Base-by-base conservation (phyloP, 495 filamentous ascomycete genomes). In the Lophium mytilinum region DNA sequence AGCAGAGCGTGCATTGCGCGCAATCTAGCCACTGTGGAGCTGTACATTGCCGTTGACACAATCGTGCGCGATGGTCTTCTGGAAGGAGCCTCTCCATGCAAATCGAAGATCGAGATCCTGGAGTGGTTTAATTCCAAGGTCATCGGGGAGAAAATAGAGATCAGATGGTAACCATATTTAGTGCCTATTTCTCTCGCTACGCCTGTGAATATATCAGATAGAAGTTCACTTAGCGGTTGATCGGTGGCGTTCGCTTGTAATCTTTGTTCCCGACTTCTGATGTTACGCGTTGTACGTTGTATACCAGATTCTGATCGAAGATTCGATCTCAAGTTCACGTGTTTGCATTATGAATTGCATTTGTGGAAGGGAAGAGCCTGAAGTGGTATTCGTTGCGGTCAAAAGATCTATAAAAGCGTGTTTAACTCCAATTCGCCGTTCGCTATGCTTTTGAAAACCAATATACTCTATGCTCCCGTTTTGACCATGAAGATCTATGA, bases 111-210 rank as follows among this genome's bases (percentile, higher is more conserved):
- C 45, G 71, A 75, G 58, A 70, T 76, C 33, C 58, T 64, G 47
- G 72, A 81, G 57, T 80, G 77, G 77, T 81, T 81, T 47, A 79
- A 79, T 58, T 71, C 69, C 4, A 67, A 61, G 52, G 55, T 67
- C 33, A 53, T 40, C n/a, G 66, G 55, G 0, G 58, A 65, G 45
- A 58, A 54, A 37, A 54, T 69, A 21, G 66, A 69, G 53, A 15
- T 62, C 1, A 39, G 15, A 1, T 62, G 58, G 58, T 30, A 6
- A 30, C 24, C 24, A 2, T 3, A 30, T 6, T 6, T 30, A 2
- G 24, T 30, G 24, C 6, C 3, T 30, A 30, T 30, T 6, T 30
- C 2, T 30, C 24, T 30, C 24, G 6, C 6, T 30, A 30, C 24
- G 24, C 2, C 24, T 30, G 24, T 30, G 2, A 2, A 30, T 30